These are phyloP conservation scores for Extremus antarcticus DNA, from an alignment of 495 filamentous ascomycete genomes.

Conservation along the genomic window DNA sequence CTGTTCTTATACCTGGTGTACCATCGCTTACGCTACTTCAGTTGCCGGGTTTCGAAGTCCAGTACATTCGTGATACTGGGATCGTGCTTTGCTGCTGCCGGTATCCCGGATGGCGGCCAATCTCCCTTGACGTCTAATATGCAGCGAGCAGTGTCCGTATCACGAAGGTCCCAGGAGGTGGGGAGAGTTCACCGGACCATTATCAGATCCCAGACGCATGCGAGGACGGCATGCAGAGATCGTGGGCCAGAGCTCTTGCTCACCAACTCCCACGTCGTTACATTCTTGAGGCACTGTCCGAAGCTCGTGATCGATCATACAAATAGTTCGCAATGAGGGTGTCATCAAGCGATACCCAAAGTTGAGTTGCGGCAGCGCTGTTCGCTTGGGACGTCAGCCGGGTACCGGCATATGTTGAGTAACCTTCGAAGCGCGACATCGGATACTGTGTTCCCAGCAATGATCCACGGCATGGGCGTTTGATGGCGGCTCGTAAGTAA, in stretches of 20 bases:
- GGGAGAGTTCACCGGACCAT: not conserved
- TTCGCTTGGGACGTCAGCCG: too few species aligned
- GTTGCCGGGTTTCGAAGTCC: not conserved
- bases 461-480: not conserved
- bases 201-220: too few species aligned
- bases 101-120: not conserved
- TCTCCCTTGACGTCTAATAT: not conserved
- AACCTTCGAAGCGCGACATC: not conserved
- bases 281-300: too few species aligned
- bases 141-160: not conserved
- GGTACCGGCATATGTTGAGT: not conserved
- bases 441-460: not conserved
- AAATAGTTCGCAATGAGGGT: too few species aligned
- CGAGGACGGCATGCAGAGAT: too few species aligned
- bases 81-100: not conserved
- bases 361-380: too few species aligned
- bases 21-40: not conserved
- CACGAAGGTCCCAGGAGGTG: not conserved
- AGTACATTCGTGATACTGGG: not conserved
- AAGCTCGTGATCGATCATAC: too few species aligned
- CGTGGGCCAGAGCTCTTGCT: too few species aligned
- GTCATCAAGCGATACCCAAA: too few species aligned
- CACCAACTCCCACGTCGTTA: too few species aligned
- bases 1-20: not conserved
- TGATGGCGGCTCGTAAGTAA: too few species aligned